Conservation (phyloP, 2,329 filamentous ascomycete genomes). For the Cordyceps militaris region DNA sequence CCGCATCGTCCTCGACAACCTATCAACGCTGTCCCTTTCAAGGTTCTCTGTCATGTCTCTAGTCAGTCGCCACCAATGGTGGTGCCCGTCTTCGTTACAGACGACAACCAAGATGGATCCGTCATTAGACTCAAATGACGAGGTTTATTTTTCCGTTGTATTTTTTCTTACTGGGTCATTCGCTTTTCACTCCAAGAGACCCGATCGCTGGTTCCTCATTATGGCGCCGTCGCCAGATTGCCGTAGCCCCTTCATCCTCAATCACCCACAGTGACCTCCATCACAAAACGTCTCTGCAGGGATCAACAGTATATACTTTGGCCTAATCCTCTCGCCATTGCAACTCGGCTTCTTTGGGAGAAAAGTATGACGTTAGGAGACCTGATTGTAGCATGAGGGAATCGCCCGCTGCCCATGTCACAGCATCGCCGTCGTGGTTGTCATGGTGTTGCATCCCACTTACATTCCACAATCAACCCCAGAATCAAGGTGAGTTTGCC, state of each 20-base stretch:
- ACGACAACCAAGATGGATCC: conserved; percentile 12
- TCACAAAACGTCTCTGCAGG: background rate
- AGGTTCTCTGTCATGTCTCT: conserved; percentile 3
- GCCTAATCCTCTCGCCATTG: background rate
- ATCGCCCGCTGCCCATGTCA: background rate
- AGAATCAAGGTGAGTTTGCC: background rate
- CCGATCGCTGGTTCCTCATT: conserved; percentile 11
- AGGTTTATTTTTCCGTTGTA: background rate
- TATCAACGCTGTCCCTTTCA: conserved; percentile 5
- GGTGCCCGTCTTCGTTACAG: background rate
- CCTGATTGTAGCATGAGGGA: conserved; percentile 8
- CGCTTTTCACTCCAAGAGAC: conserved; percentile 1
- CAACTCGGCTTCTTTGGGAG: background rate
- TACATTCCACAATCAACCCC: conserved; percentile 11
- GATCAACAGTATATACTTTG: background rate
- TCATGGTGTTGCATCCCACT: conserved; percentile 13
- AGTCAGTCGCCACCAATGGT: conserved; percentile 13
- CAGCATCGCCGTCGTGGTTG: conserved; percentile 10
- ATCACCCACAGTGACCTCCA: background rate
- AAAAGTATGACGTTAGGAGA: background rate
- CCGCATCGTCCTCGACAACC: background rate
- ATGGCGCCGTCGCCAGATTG: conserved; percentile 12
- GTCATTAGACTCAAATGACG: conserved; percentile 11
- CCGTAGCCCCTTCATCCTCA: background rate
- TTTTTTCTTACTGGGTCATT: background rate